These are phyloP conservation scores for Phascolomyces articulosus DNA, from an alignment of 371 early-diverging fungal genomes.

Conservation along the genomic window DNA sequence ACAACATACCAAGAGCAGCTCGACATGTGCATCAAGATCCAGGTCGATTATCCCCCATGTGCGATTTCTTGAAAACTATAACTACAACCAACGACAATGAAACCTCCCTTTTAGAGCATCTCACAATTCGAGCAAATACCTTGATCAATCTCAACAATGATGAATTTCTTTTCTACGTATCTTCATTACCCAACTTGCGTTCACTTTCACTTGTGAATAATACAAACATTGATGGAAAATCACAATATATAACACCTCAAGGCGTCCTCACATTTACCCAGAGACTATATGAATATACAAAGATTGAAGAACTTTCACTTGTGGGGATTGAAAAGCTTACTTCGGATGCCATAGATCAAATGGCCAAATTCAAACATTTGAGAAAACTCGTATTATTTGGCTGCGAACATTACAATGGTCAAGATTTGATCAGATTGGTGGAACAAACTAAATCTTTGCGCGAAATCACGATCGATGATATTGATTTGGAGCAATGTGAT, in stretches of 20 bases:
- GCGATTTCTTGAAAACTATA: not conserved
- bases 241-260: not conserved
- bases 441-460: not conserved
- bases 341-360: not conserved
- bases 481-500: not conserved
- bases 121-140: not conserved
- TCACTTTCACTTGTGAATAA: not conserved
- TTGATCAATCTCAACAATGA: not conserved
- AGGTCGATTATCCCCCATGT: no score
- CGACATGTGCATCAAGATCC: no score
- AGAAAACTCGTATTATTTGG: not conserved
- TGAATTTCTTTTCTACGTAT: not conserved
- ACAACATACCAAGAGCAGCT: no score
- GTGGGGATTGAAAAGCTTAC: not conserved
- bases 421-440: not conserved
- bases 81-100: not conserved
- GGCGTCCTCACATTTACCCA: not conserved
- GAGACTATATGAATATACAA: not conserved
- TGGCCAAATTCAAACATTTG: not conserved
- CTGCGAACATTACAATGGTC: not conserved
- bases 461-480: not conserved
- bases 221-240: not conserved
- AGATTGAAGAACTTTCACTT: not conserved
- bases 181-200: not conserved
- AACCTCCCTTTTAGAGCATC: not conserved